These are phyloP conservation scores for Aspergillus haitiensis DNA, from an alignment of 495 filamentous ascomycete genomes.

Conservation along the genomic window DNA sequence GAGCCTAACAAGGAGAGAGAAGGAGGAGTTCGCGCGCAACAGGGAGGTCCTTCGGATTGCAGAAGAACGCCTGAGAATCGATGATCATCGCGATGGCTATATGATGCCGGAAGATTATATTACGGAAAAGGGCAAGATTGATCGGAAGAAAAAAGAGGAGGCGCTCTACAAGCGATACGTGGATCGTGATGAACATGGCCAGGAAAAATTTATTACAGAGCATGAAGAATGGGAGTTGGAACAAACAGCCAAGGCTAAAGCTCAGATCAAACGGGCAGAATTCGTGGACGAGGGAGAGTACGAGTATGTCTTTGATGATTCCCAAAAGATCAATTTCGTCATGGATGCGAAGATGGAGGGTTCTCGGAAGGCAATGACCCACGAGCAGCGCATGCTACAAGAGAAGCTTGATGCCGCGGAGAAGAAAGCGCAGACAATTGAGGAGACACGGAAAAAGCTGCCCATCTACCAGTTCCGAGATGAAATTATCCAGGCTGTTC, in stretches of 20 bases:
- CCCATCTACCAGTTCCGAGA: conserved; percentile 86
- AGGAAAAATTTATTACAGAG: conserved; percentile 89
- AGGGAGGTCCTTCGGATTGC: conserved; percentile 82
- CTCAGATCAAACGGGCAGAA: conserved; percentile 75
- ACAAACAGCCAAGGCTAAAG: conserved; percentile 84
- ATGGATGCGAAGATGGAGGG: conserved; percentile 71
- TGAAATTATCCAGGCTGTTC: conserved; percentile 71
- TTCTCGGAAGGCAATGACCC: conserved; percentile 64
- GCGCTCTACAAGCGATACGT: conserved; percentile 90
- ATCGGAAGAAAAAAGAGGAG: conserved; percentile 85
- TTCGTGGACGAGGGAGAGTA: conserved; percentile 85
- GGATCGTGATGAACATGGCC: conserved; percentile 81
- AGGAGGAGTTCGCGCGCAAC: conserved; percentile 88
- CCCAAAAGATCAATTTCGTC: conserved; percentile 83
- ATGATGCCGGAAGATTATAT: conserved; percentile 93
- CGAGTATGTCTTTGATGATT: conserved; percentile 91
- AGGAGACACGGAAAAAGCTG: conserved; percentile 86
- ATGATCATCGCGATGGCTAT: conserved; percentile 92
- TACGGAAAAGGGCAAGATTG: conserved; percentile 87
- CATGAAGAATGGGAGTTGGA: conserved; percentile 96
- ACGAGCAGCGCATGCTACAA: conserved; percentile 75
- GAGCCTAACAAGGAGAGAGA: conserved; percentile 73
- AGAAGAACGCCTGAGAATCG: conserved; percentile 82
- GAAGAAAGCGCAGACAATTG: conserved; percentile 78
- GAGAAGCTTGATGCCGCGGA: conserved; percentile 84